Evolutionary conservation across 176 grass and related monocot species (phyloP).

Genomic region (Aechmea fasciata): DNA sequence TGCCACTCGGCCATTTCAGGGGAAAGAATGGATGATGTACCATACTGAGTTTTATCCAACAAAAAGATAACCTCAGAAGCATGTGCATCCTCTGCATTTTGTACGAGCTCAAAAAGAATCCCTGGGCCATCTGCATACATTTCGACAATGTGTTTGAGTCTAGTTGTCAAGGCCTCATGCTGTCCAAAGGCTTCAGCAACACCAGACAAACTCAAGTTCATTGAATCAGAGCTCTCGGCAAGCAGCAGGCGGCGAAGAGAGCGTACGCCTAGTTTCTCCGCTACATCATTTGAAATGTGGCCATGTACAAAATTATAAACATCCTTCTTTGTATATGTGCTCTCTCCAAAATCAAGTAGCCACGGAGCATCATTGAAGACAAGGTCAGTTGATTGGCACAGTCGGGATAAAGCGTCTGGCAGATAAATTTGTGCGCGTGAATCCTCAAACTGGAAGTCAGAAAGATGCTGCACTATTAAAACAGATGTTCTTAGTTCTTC

Average conservation of each 20-base stretch:
- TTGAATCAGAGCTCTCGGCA: constrained; percentile 95
- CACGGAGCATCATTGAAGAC: constrained; percentile 98
- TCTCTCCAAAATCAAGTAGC: constrained; percentile 65
- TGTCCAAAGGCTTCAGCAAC: constrained; percentile 97
- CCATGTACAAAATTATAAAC: constrained; percentile 96
- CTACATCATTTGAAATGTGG: constrained; percentile 94
- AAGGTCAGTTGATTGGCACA: constrained; percentile 80
- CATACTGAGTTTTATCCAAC: constrained; percentile 91
- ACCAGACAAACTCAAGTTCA: constrained; percentile 96
- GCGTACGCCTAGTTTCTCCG: constrained; percentile 83
- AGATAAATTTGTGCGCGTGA: constrained; percentile 72
- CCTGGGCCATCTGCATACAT: constrained; percentile 99
- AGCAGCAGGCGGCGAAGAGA: constrained; percentile 91
- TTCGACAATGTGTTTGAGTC: constrained; percentile 92
- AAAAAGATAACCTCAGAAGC: constrained; percentile 97
- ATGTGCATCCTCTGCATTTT: constrained; percentile 96
- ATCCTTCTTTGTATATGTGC: constrained; percentile 42
- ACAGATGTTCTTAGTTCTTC: constrained; percentile 73
- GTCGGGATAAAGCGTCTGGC: constrained; percentile 76
- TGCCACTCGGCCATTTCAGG: constrained; percentile 99
- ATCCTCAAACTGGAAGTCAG: constrained; percentile 75
- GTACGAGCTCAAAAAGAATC: constrained; percentile 94
- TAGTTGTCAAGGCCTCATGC: constrained; percentile 94
- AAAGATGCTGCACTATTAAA: constrained; percentile 82
- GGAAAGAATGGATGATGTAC: constrained; percentile 95